Percentiles rank a stretch among this genome's conserved stretches.
phyloP scores from a whole-genome alignment of 1,284 basidiomycete genomes.

The Athelia psychrophila region DNA sequence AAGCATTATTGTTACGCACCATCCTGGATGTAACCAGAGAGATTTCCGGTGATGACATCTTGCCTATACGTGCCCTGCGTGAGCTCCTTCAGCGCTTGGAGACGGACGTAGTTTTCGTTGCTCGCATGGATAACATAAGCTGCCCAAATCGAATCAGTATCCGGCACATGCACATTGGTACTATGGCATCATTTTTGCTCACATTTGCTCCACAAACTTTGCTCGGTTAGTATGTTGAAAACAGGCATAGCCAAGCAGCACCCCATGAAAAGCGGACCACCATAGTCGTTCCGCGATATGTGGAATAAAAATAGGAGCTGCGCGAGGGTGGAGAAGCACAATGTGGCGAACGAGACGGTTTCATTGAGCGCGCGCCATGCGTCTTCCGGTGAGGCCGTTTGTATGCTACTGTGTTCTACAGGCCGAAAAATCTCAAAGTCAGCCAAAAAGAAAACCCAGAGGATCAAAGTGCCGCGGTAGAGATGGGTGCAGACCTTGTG shows the following conservation, averaged over 20 bases:
- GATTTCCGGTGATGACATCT: conserved; percentile 14
- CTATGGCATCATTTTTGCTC: background rate
- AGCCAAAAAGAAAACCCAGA: background rate
- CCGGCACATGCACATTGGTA: background rate
- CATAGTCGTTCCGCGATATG: conserved; percentile 5
- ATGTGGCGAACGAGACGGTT: background rate
- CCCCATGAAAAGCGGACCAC: conserved; percentile 6
- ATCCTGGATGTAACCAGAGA: conserved; percentile 10
- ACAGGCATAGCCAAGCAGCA: conserved; percentile 10
- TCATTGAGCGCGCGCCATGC: background rate
- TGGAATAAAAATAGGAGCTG: background rate
- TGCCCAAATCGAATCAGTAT: background rate
- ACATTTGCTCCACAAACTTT: background rate
- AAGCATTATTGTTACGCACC: conserved; percentile 2
- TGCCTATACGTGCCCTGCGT: conserved; percentile 11
- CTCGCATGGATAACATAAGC: conserved; percentile 11
- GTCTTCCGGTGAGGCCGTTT: background rate
- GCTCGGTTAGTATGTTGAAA: background rate
- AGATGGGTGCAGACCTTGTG: background rate
- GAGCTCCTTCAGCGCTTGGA: conserved; percentile 8
- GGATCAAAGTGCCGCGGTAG: too few relatives aligned
- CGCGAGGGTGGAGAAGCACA: background rate
- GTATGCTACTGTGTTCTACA: background rate
- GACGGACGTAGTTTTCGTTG: conserved; percentile 11
- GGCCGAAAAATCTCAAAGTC: background rate